Conservation (phyloP, 78 protist species). For the slime mould (Dictyostelium discoideum) region DNA sequence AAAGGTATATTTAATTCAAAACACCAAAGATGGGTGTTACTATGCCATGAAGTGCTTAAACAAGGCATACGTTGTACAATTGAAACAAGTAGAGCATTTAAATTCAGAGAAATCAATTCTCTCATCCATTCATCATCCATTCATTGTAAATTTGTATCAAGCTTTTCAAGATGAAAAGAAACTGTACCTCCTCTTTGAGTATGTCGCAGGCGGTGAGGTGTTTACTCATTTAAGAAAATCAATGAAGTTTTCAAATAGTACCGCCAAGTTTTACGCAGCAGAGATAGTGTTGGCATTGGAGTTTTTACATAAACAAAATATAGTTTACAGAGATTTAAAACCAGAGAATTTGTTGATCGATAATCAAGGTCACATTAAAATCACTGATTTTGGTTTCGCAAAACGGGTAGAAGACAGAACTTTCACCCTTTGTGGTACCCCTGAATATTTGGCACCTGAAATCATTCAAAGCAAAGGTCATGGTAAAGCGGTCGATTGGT, state of each 20-base stretch:
- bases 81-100: slow-evolving; percentile 83
- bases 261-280: slow-evolving; percentile 90
- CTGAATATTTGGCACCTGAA: slow-evolving; percentile 96
- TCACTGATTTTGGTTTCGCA: slow-evolving; percentile 96
- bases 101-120: slow-evolving; percentile 90
- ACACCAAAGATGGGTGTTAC: slow-evolving; percentile 1
- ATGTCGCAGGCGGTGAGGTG: slow-evolving; percentile 88
- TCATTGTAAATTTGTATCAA: slow-evolving; percentile 90
- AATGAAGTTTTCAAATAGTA: slow-evolving; percentile 37
- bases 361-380: slow-evolving; percentile 79
- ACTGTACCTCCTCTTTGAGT: slow-evolving; percentile 93
- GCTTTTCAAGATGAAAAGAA: slow-evolving; percentile 89
- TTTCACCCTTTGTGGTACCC: slow-evolving; percentile 96
- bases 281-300: slow-evolving; percentile 88
- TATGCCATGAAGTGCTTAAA: slow-evolving; percentile 91
- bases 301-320: slow-evolving; percentile 86
- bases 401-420: slow-evolving; percentile 92
- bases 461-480: slow-evolving; percentile 93
- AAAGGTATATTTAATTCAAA: slow-evolving; percentile 83
- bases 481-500: slow-evolving; percentile 98
- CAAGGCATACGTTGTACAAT: slow-evolving; percentile 87
- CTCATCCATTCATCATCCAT: slow-evolving; percentile 86
- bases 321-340: slow-evolving; percentile 94
- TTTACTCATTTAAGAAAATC: slow-evolving; percentile 72
- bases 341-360: slow-evolving; percentile 95